Evolutionary conservation across 306 rosid species (phyloP).

Genomic region (Lathyrus oleraceus): DNA sequence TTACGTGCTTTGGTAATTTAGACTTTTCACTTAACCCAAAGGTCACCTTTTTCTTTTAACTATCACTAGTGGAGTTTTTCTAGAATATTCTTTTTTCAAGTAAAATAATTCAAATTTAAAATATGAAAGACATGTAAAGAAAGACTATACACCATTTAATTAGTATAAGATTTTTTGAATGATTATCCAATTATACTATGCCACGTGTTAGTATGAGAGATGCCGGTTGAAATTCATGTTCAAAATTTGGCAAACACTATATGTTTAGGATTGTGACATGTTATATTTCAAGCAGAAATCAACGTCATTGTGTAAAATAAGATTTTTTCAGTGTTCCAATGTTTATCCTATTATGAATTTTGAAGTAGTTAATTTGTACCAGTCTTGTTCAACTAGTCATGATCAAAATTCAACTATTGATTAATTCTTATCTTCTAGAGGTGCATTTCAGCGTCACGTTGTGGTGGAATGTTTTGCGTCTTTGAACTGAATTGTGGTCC

Average conservation of each 20-base stretch:
- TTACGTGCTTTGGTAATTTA: background rate
- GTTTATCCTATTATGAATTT: constrained; percentile 5
- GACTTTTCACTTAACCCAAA: constrained; percentile 23
- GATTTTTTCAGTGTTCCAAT: constrained; percentile 2
- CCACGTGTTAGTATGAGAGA: background rate
- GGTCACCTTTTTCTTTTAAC: constrained; percentile 15
- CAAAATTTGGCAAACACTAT: background rate
- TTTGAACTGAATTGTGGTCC: background rate
- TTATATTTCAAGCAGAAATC: constrained; percentile 28
- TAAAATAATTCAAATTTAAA: background rate
- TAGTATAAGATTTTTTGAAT: background rate
- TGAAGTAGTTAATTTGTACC: background rate
- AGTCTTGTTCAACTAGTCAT: constrained; percentile 7
- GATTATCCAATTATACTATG: background rate
- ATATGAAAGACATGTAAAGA: background rate
- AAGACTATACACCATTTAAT: too few relatives aligned
- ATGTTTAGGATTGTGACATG: constrained; percentile 1
- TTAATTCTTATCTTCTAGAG: constrained; percentile 38
- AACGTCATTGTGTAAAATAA: constrained; percentile 10
- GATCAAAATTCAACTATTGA: constrained; percentile 6
- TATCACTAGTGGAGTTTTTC: constrained; percentile 5
- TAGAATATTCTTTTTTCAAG: background rate
- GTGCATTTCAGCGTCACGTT: background rate
- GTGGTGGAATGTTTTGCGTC: constrained; percentile 22
- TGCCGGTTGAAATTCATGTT: background rate